Percentiles rank a stretch among this genome's conserved stretches.
Conservation (phyloP, 2,329 filamentous ascomycete species). For the Penicillium sp. region DNA sequence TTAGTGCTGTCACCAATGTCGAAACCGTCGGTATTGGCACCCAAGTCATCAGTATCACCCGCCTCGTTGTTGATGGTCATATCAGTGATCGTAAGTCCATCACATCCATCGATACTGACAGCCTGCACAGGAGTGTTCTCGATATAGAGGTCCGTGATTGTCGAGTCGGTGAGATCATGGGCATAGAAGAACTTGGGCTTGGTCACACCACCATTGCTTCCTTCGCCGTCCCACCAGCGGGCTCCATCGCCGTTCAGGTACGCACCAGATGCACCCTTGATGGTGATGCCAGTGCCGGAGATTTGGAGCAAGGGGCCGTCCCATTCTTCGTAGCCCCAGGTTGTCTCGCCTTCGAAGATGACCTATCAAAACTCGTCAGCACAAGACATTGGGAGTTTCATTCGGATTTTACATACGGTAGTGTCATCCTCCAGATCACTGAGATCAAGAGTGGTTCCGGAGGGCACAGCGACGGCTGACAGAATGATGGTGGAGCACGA, state of each 20-base stretch:
- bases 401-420: conserved; percentile 6
- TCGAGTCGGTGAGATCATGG: conserved; percentile 30
- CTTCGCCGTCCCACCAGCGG: conserved; percentile 63
- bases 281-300: conserved; percentile 14
- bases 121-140: conserved; percentile 38
- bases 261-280: conserved; percentile 15
- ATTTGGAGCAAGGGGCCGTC: conserved; percentile 17
- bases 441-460: conserved; percentile 20
- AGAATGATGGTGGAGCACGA: conserved; percentile 20
- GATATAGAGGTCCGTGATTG: conserved; percentile 33
- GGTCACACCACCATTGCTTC: conserved; percentile 59
- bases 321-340: conserved; percentile 22
- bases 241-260: conserved; percentile 22
- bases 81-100: conserved; percentile 52
- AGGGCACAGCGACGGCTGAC: conserved; percentile 16
- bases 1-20: conserved; percentile 54
- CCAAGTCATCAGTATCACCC: conserved; percentile 44
- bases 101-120: conserved; percentile 41
- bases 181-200: conserved; percentile 67
- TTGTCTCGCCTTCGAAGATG: conserved; percentile 19
- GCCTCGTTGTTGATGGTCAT: conserved; percentile 61
- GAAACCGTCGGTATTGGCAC: conserved; percentile 63
- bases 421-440: conserved; percentile 18
- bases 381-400: neutral
- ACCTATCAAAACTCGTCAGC: conserved; percentile 7